Base-by-base conservation (phyloP, 768 basidiomycete genomes). In the Paxillus ammoniavirescens region DNA sequence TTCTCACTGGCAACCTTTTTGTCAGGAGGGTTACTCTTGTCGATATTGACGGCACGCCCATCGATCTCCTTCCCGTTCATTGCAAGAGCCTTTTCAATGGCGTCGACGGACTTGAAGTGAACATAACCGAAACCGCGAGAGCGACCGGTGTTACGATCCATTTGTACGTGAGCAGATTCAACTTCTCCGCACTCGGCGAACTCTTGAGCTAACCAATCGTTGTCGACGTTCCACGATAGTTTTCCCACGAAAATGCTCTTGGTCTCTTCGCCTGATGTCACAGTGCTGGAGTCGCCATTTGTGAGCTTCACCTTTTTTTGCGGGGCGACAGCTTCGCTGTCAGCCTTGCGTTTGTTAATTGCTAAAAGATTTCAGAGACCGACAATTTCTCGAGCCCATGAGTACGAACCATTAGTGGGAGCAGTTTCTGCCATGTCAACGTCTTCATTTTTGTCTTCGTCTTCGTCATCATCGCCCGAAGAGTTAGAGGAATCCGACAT, bases 201-300 rank as follows among this genome's bases (percentile, higher is more conserved):
- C 71, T 98, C 96, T 69, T 86, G 81, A 46, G 87, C 83, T 57
- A 98, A 85, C 80, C 93, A 91, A 72, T 98, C 96, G 68, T 92
- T 89, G 76, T 98, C 96, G 57, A 98, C 89, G 69, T 90, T 91
- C 95, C 95, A 99, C 12, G 93, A 95, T 42, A 99, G 81, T 54
- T 82, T 82, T 50, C 96, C 96, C 60, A 99, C 93, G 65, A 95
- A 98, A 62, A 98, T 81, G 37, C 88, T 86, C 63, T 78, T 86
- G 14, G 77, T 75, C 53, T 84, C 79, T 58, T 82, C 79, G 9
- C 28, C 38, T 0, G 73, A 64, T 42, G 67, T 66, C 45, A 60
- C 73, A 28, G 59, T 64, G 5, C 69, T 66, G 14, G 71, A 70
- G 30, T 71, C 72, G 52, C 77, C 85, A 61, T 86, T 79, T 43